Evolutionary conservation across 768 basidiomycete genomes (phyloP).

Genomic region (Naematelia encephala): DNA sequence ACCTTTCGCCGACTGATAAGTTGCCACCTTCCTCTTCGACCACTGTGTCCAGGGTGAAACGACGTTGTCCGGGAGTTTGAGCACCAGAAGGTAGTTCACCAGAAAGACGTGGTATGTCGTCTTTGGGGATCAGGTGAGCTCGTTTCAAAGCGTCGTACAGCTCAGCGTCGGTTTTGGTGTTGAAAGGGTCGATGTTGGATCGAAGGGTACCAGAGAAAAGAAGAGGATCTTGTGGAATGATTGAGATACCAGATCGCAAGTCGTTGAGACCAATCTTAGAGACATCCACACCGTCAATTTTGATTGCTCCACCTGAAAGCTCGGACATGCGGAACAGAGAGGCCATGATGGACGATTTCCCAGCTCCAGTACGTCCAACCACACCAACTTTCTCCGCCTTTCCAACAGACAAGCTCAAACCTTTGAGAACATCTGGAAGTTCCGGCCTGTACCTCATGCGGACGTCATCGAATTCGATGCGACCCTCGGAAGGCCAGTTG

Average conservation of each 20-base stretch:
- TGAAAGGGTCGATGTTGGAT: conserved; percentile 87
- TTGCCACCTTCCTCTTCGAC: conserved; percentile 86
- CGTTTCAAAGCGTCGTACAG: conserved; percentile 87
- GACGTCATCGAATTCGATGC: conserved; percentile 70
- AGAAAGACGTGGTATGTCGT: not conserved
- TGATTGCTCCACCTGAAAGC: conserved; percentile 66
- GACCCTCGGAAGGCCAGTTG: conserved; percentile 72
- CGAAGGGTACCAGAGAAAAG: conserved; percentile 56
- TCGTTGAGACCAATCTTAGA: conserved; percentile 74
- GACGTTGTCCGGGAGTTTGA: conserved; percentile 50
- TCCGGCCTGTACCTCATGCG: conserved; percentile 80
- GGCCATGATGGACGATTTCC: conserved; percentile 86
- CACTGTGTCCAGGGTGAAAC: conserved; percentile 76
- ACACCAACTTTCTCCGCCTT: conserved; percentile 90
- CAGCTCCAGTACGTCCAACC: conserved; percentile 74
- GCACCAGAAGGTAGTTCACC: conserved; percentile 44
- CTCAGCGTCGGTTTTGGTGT: conserved; percentile 69
- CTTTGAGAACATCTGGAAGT: conserved; percentile 82
- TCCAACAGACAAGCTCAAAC: conserved; percentile 65
- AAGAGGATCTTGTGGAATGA: conserved; percentile 75
- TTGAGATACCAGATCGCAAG: conserved; percentile 52
- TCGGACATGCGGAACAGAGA: conserved; percentile 84
- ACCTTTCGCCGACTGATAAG: conserved; percentile 70
- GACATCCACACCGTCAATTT: conserved; percentile 78
- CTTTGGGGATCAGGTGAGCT: conserved; percentile 66